phyloP scores from a whole-genome alignment of 768 basidiomycete genomes.

The Strobilomyces echinocephalus region DNA sequence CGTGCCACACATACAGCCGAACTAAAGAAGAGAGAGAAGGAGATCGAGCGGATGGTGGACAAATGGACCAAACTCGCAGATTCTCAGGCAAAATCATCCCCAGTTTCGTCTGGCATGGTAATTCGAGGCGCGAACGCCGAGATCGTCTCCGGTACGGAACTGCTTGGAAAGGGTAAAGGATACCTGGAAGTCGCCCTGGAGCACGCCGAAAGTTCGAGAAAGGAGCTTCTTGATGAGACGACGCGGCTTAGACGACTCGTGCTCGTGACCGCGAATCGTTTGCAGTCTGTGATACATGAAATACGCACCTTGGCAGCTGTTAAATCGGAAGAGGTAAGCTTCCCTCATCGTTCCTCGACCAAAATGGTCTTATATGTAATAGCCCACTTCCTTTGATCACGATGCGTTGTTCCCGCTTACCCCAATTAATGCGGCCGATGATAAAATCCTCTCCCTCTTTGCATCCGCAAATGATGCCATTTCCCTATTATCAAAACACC shows the following conservation, averaged over 20 bases:
- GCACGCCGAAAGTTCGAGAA: constrained; percentile 65
- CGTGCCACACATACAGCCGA: constrained; percentile 67
- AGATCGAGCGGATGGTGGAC: constrained; percentile 68
- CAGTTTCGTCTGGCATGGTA: constrained; percentile 44
- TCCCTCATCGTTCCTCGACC: constrained; percentile 1
- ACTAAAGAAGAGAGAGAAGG: constrained; percentile 77
- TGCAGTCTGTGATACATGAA: constrained; percentile 52
- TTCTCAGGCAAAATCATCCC: constrained; percentile 54
- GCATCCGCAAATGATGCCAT: constrained; percentile 36
- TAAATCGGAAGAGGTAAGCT: constrained; percentile 45
- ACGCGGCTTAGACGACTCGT: constrained; percentile 54
- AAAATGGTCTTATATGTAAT: constrained; percentile 9
- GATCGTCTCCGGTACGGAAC: constrained; percentile 41
- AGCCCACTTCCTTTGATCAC: constrained; percentile 46
- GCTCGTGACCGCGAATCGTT: constrained; percentile 59
- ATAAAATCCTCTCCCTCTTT: constrained; percentile 44
- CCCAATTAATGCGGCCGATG: constrained; percentile 44
- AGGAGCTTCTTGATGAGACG: constrained; percentile 62
- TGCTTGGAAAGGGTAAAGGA: constrained; percentile 46
- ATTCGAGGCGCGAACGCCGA: constrained; percentile 50
- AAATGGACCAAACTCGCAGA: constrained; percentile 72
- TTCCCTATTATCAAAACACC: constrained; percentile 28
- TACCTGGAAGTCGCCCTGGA: constrained; percentile 65
- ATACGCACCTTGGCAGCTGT: constrained; percentile 38
- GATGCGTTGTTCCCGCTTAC: constrained; percentile 50